phyloP scores from a whole-genome alignment of 495 filamentous ascomycete genomes.

The Aspergillus bridgeri region DNA sequence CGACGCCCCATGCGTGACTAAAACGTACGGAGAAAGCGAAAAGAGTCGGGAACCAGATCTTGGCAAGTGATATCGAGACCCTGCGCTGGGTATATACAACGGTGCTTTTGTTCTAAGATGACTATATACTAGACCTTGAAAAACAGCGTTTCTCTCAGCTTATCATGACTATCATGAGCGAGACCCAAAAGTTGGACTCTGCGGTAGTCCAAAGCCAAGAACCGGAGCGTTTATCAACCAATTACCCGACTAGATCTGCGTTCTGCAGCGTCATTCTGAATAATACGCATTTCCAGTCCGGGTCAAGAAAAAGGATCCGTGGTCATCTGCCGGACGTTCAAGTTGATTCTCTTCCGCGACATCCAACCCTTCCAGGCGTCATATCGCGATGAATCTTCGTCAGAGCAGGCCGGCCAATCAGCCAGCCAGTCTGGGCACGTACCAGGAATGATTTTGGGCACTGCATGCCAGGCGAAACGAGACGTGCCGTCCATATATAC shows the following conservation, averaged over 20 bases:
- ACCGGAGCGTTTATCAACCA: background rate
- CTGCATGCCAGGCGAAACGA: conserved; percentile 90
- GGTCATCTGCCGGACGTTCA: conserved; percentile 90
- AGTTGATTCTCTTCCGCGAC: conserved; percentile 76
- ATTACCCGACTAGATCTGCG: background rate
- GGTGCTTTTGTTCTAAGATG: too few species aligned
- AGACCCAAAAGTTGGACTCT: background rate
- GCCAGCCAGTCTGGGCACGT: conserved; percentile 74
- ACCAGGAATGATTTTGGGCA: conserved; percentile 71
- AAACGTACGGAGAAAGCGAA: too few species aligned
- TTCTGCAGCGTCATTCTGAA: background rate
- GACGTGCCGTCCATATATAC: conserved; percentile 77
- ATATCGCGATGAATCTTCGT: conserved; percentile 35
- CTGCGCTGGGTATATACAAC: too few species aligned
- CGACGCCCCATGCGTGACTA: too few species aligned
- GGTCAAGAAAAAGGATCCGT: background rate
- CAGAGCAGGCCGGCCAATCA: conserved; percentile 64
- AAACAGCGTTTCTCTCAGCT: too few species aligned
- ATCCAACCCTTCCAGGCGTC: conserved; percentile 80
- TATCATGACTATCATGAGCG: too few species aligned
- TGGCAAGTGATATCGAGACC: too few species aligned
- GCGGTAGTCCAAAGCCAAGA: background rate
- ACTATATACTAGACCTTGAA: too few species aligned
- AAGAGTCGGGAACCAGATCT: too few species aligned
- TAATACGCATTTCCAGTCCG: background rate